Base-by-base conservation (phyloP, 2,329 filamentous ascomycete genomes). In the Dendrostoma leiphaemia region DNA sequence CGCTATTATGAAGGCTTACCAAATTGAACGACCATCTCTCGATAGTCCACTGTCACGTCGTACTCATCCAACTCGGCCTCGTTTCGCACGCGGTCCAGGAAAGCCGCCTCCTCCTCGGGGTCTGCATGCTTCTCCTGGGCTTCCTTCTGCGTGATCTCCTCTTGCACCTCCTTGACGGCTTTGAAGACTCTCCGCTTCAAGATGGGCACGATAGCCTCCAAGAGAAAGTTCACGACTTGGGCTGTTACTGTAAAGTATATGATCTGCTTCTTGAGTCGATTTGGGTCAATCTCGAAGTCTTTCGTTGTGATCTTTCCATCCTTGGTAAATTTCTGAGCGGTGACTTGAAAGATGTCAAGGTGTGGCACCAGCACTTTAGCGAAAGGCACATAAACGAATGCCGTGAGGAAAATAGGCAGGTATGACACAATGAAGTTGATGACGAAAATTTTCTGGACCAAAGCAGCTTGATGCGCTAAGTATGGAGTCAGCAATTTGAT, bases 351-450 rank as follows among this genome's bases (percentile, higher is more conserved):
- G 54, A 97, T 74, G 62, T 96, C 86, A 4, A 99, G 83, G 66
- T 95, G 89, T 0, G 94, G 93, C 0, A 94, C 84, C 10, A 99
- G 83, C 43, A 91, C 71, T 56, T 85, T 84, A 13, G 90, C 93
- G 63, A 97, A 97, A 0, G 93, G 93, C 19, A 96, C 90, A 64
- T 97, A 97, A 59, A 97, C 85, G 63, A 97, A 97, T 0, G 92
- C 90, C 0, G 92, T 97, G 17, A 97, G 81, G 66, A 96, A 86
- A n/a, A 95, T 86, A 1, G 91, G 89, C 49, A 96, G 84, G 68
- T 97, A 97, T 0, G 92, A 96, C 6, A 91, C 96, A 71, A 97
- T 93, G 72, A 97, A 96, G 75, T 97, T 96, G 65, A 97, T 83
- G 13, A 97, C 85, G 65, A 99, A 97, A 31, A 96, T 88, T 76